Conservation (phyloP, 2,329 filamentous ascomycete genomes). For the Aspergillus glaucus region DNA sequence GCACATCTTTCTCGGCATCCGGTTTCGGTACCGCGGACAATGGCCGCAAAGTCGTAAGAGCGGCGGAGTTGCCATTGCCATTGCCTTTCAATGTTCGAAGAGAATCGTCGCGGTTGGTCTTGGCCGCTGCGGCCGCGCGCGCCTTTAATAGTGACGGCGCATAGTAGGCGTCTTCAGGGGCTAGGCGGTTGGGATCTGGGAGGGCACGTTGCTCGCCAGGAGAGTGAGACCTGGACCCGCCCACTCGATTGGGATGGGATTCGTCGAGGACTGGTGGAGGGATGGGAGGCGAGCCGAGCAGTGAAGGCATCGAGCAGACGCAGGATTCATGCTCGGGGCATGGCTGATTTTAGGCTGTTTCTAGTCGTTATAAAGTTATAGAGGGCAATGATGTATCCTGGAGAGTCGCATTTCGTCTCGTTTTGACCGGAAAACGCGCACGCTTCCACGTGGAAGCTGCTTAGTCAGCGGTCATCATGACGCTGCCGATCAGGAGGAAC, state of each 20-base stretch:
- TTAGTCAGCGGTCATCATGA: slow-evolving; percentile 3
- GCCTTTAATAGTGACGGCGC: slow-evolving; percentile 55
- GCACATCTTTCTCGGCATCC: slow-evolving; percentile 36
- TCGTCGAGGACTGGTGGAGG: slow-evolving; percentile 42
- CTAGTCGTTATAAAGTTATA: background rate
- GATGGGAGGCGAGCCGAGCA: slow-evolving; percentile 29
- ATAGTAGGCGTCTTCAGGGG: slow-evolving; percentile 77
- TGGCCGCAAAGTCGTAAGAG: slow-evolving; percentile 37
- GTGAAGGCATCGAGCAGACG: slow-evolving; percentile 27
- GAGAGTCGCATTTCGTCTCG: background rate
- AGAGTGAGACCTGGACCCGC: slow-evolving; percentile 24
- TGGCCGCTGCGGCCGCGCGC: slow-evolving; percentile 32
- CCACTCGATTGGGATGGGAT: slow-evolving; percentile 37
- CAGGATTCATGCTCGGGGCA: slow-evolving; percentile 23
- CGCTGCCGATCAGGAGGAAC: background rate
- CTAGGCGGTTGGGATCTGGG: slow-evolving; percentile 61
- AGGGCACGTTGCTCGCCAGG: slow-evolving; percentile 34
- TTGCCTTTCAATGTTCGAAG: slow-evolving; percentile 31
- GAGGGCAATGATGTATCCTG: background rate
- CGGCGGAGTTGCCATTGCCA: slow-evolving; percentile 34
- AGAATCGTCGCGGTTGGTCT: slow-evolving; percentile 32
- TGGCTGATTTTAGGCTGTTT: slow-evolving; percentile 9
- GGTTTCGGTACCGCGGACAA: slow-evolving; percentile 34
- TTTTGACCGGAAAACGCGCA: slow-evolving; percentile 1
- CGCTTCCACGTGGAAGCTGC: slow-evolving; percentile 4